Conservation (phyloP, 177 flowering plant species). For the Vitis hybrid region DNA sequence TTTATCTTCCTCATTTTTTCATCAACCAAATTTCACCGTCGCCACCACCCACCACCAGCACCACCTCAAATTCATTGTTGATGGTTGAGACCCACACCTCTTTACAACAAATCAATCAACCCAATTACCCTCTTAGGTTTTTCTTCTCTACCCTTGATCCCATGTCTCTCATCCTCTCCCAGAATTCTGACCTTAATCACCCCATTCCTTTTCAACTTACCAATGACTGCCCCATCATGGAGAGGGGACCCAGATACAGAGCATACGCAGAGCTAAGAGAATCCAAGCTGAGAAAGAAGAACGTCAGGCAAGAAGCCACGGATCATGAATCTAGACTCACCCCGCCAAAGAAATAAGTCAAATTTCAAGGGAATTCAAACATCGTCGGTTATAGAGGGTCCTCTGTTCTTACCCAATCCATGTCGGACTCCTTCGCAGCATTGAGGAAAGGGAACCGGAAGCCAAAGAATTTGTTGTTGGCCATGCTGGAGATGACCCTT, state of each 20-base stretch:
- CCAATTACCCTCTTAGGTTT: slow-evolving; percentile 18
- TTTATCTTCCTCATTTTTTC: slow-evolving; percentile 5
- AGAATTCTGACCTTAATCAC: slow-evolving; percentile 24
- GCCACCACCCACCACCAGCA: neutral
- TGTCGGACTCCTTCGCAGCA: slow-evolving; percentile 68
- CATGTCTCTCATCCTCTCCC: slow-evolving; percentile 36
- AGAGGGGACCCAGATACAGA: slow-evolving; percentile 63
- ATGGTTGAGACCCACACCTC: slow-evolving; percentile 33
- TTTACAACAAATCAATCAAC: slow-evolving; percentile 19
- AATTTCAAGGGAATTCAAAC: slow-evolving; percentile 28
- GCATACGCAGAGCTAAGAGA: slow-evolving; percentile 69
- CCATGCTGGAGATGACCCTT: slow-evolving; percentile 46
- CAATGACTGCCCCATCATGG: slow-evolving; percentile 28
- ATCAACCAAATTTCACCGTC: neutral
- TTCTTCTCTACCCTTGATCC: slow-evolving; percentile 42
- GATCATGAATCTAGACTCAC: slow-evolving; percentile 19
- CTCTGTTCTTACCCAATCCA: slow-evolving; percentile 61
- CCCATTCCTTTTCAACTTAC: slow-evolving; percentile 27
- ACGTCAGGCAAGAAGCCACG: neutral
- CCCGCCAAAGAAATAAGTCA: slow-evolving; percentile 59
- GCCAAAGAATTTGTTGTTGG: slow-evolving; percentile 20
- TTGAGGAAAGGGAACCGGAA: slow-evolving; percentile 78
- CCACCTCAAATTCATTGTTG: neutral
- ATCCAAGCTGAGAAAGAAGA: slow-evolving; percentile 39
- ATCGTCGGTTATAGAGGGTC: slow-evolving; percentile 17